Percentiles rank a stretch among this genome's conserved stretches.
Evolutionary conservation across 2,329 filamentous ascomycete species (phyloP).

Genomic region (Cladophialophora chaetospira): DNA sequence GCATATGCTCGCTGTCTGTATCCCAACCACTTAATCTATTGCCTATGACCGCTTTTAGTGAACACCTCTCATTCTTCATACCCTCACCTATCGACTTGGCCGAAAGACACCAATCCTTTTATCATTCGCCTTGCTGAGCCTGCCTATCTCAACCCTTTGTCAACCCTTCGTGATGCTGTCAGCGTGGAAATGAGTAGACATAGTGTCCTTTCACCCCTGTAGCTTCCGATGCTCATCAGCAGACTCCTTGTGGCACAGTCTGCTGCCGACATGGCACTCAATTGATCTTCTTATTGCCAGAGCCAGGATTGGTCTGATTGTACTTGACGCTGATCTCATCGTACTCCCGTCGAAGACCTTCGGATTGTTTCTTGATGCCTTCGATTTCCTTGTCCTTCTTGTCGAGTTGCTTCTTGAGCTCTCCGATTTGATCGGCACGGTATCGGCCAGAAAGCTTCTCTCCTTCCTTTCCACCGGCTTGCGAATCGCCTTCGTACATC

Average conservation of each 20-base stretch:
- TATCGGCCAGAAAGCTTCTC: constrained; percentile 73
- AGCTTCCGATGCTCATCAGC: too few relatives aligned
- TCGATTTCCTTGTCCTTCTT: constrained; percentile 81
- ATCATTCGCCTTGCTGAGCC: too few relatives aligned
- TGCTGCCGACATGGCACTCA: constrained; percentile 39
- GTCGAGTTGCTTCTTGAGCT: constrained; percentile 70
- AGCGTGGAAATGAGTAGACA: too few relatives aligned
- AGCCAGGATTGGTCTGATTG: constrained; percentile 51
- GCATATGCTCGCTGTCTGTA: not conserved
- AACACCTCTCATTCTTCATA: not conserved
- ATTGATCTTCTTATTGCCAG: constrained; percentile 57
- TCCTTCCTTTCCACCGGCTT: constrained; percentile 65
- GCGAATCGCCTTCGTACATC: constrained; percentile 70
- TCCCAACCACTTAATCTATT: constrained; percentile 4
- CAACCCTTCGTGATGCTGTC: too few relatives aligned
- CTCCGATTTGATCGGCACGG: constrained; percentile 71
- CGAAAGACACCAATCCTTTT: not conserved
- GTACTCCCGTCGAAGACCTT: constrained; percentile 82
- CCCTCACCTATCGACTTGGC: not conserved
- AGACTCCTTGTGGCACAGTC: too few relatives aligned
- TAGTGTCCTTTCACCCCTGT: too few relatives aligned
- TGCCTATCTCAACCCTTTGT: too few relatives aligned
- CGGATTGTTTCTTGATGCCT: constrained; percentile 88
- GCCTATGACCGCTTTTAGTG: constrained; percentile 6
- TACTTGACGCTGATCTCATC: constrained; percentile 82